Conservation (phyloP, 768 basidiomycete species). For the Naganishia vishniacii region DNA sequence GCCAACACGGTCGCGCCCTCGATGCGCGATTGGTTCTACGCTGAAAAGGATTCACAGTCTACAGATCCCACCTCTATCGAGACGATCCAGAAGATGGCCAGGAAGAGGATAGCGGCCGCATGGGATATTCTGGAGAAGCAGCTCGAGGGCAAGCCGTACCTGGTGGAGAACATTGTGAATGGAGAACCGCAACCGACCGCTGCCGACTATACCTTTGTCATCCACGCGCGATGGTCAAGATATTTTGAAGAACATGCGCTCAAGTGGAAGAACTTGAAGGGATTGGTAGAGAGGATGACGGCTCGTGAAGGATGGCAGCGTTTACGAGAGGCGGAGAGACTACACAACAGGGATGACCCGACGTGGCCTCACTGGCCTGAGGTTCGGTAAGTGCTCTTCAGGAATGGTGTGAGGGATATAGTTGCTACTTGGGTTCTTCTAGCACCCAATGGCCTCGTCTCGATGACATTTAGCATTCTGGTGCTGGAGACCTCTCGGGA, state of each 20-base stretch:
- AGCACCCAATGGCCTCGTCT: no score
- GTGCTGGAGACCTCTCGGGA: no score
- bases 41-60: conserved; percentile 3
- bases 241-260: conserved; percentile 2
- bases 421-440: no score
- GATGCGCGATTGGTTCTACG: conserved; percentile 31
- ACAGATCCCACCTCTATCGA: not conserved
- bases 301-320: not conserved
- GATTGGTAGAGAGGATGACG: conserved; percentile 9
- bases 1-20: conserved; percentile 21
- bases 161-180: conserved; percentile 4
- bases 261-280: conserved; percentile 10
- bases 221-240: conserved; percentile 13
- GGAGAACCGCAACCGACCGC: conserved; percentile 7
- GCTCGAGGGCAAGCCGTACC: conserved; percentile 5
- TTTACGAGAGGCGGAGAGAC: not conserved
- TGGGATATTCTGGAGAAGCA: conserved; percentile 15
- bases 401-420: no score
- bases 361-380: not conserved
- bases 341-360: not conserved
- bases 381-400: no score
- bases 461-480: no score
- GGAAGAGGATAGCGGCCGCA: not conserved
- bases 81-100: not conserved
- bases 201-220: not conserved